Conservation (phyloP, 176 grass and related monocot species). For the Poa pratensis region DNA sequence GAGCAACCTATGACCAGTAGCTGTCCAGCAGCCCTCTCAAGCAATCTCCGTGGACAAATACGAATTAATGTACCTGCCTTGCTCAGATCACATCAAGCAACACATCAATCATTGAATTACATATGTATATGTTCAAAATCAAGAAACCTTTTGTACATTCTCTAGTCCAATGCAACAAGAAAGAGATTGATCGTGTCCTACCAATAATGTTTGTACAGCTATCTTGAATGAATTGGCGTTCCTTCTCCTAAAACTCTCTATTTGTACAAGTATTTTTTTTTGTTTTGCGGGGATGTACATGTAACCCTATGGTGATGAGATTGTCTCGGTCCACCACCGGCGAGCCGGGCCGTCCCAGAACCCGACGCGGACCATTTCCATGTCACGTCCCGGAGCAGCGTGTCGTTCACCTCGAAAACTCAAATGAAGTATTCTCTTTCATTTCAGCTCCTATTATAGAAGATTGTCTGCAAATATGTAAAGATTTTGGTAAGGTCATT, state of each 20-base stretch:
- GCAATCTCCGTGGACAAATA: neutral
- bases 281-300: too few relatives aligned
- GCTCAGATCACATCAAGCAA: neutral
- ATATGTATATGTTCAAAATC: neutral
- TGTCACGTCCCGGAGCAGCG: too few relatives aligned
- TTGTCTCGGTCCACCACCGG: too few relatives aligned
- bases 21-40: neutral
- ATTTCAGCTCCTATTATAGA: too few relatives aligned
- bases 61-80: neutral
- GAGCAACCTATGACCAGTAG: conserved; percentile 10
- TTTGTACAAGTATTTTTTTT: neutral
- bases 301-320: too few relatives aligned
- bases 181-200: neutral
- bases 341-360: too few relatives aligned
- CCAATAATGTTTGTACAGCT: neutral
- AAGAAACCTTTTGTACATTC: neutral
- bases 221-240: neutral
- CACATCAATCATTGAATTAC: neutral
- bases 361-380: too few relatives aligned
- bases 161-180: neutral
- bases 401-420: too few relatives aligned
- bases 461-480: too few relatives aligned
- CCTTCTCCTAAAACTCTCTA: neutral
- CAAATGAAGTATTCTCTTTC: too few relatives aligned
- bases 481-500: too few relatives aligned